phyloP scores from a whole-genome alignment of 176 grass and related monocot genomes.

The Triticum aestivum region DNA sequence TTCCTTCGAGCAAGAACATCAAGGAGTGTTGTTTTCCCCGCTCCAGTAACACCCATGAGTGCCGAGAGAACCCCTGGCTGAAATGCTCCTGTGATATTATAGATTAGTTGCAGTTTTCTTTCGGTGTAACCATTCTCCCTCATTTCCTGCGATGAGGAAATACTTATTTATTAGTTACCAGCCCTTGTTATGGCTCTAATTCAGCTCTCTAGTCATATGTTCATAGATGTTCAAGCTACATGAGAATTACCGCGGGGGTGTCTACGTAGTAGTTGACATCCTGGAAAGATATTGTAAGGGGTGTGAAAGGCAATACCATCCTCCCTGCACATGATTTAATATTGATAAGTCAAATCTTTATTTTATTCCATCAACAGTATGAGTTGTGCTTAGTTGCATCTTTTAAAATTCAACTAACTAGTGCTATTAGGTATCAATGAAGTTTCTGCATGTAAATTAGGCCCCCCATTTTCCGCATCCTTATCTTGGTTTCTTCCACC shows the following conservation, averaged over 20 bases:
- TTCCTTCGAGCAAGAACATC: slow-evolving; percentile 83
- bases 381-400: not conserved
- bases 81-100: slow-evolving; percentile 63
- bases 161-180: not conserved
- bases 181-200: not conserved
- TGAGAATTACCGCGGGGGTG: slow-evolving; percentile 54
- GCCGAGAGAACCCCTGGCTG: slow-evolving; percentile 62
- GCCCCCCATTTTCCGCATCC: not conserved
- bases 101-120: slow-evolving; percentile 60
- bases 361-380: not conserved
- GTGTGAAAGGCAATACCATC: slow-evolving; percentile 80
- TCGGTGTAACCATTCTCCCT: slow-evolving; percentile 58
- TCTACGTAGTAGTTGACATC: slow-evolving; percentile 87
- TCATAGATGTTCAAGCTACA: not conserved
- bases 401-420: slow-evolving; percentile 25
- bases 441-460: slow-evolving; percentile 1
- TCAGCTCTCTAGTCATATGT: not conserved
- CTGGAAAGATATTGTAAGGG: slow-evolving; percentile 66
- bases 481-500: slow-evolving; percentile 22
- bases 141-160: slow-evolving; percentile 54
- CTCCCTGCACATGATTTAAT: slow-evolving; percentile 30
- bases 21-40: slow-evolving; percentile 79
- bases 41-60: slow-evolving; percentile 75
- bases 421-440: not conserved
- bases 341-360: not conserved